A percentile compares a stretch with the other conserved stretches of the same genome.
Evolutionary conservation across 2,329 filamentous ascomycete species (phyloP).

Genomic region (Curvularia eragrostidis): DNA sequence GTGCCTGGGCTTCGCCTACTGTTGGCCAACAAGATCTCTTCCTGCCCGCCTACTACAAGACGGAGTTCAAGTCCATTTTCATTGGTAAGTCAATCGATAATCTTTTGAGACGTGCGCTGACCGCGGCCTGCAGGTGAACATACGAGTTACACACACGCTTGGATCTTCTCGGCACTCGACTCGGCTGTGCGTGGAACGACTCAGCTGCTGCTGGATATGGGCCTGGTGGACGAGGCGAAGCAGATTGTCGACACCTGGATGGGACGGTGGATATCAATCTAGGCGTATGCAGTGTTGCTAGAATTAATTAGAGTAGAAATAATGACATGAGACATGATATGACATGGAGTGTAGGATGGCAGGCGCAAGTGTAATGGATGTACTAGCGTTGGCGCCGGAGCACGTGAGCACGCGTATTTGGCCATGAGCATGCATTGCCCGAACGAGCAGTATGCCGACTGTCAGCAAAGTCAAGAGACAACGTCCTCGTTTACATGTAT

Average conservation of each 20-base stretch:
- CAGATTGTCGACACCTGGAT: slow-evolving; percentile 69
- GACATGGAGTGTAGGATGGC: too few relatives aligned
- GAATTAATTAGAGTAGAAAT: background rate
- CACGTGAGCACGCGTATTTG: background rate
- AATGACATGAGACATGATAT: background rate
- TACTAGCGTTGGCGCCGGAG: background rate
- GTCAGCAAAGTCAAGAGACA: background rate
- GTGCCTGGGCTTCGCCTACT: slow-evolving; percentile 66
- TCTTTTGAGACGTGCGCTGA: background rate
- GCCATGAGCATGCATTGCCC: background rate
- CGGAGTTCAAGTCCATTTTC: slow-evolving; percentile 72
- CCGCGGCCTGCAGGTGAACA: slow-evolving; percentile 5
- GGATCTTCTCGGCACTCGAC: slow-evolving; percentile 72
- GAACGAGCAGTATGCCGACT: background rate
- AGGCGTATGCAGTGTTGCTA: slow-evolving; percentile 10
- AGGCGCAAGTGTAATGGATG: background rate
- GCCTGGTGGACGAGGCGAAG: slow-evolving; percentile 74
- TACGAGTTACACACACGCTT: slow-evolving; percentile 68
- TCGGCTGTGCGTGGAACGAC: slow-evolving; percentile 70
- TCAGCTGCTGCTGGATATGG: slow-evolving; percentile 69
- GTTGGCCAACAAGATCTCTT: slow-evolving; percentile 73
- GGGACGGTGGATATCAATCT: slow-evolving; percentile 65
- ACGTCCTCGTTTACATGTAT: background rate
- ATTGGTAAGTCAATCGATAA: slow-evolving; percentile 64
- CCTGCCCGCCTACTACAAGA: slow-evolving; percentile 75